These are phyloP conservation scores for Eragrostis curvula DNA, from an alignment of 176 grass and related monocot genomes.

Conservation along the genomic window DNA sequence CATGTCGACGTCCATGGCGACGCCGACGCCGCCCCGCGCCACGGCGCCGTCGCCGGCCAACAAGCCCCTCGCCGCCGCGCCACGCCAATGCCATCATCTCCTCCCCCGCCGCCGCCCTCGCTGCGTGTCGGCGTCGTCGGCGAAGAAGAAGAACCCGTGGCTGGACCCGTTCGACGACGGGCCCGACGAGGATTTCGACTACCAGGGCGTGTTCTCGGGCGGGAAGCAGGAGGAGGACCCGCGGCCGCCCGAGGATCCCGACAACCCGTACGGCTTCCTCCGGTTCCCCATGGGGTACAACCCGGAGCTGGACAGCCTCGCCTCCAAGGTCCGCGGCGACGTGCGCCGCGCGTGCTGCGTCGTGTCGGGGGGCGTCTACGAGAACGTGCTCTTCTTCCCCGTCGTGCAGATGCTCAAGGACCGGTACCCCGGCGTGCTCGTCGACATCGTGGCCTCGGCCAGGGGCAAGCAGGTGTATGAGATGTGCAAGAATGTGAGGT, in stretches of 20 bases:
- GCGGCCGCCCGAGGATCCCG: slow-evolving; percentile 62
- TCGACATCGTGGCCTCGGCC: slow-evolving; percentile 70
- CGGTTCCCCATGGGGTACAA: slow-evolving; percentile 85
- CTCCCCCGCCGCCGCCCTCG: background rate
- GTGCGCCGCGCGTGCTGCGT: slow-evolving; percentile 92
- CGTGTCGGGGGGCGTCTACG: slow-evolving; percentile 82
- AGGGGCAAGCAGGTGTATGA: slow-evolving; percentile 94
- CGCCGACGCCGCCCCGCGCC: background rate
- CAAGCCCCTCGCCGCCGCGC: background rate
- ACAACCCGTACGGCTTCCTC: slow-evolving; percentile 84
- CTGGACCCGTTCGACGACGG: slow-evolving; percentile 92
- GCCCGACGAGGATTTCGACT: slow-evolving; percentile 67
- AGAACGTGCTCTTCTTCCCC: slow-evolving; percentile 97
- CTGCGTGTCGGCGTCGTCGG: background rate
- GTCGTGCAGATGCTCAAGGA: slow-evolving; percentile 85
- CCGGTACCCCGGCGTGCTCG: slow-evolving; percentile 82
- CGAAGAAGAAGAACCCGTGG: slow-evolving; percentile 94
- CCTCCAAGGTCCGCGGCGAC: slow-evolving; percentile 84
- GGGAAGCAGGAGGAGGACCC: slow-evolving; percentile 99
- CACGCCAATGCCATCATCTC: background rate
- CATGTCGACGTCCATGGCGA: slow-evolving; percentile 47
- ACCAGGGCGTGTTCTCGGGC: slow-evolving; percentile 61
- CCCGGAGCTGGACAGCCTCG: slow-evolving; percentile 80
- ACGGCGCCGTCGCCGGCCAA: slow-evolving; percentile 20
- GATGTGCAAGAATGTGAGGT: slow-evolving; percentile 93